Evolutionary conservation across 129 eudicot species (phyloP), one percentile per base, ranked within the genome.

Genomic region (Smallanthus sonchifolius): DNA sequence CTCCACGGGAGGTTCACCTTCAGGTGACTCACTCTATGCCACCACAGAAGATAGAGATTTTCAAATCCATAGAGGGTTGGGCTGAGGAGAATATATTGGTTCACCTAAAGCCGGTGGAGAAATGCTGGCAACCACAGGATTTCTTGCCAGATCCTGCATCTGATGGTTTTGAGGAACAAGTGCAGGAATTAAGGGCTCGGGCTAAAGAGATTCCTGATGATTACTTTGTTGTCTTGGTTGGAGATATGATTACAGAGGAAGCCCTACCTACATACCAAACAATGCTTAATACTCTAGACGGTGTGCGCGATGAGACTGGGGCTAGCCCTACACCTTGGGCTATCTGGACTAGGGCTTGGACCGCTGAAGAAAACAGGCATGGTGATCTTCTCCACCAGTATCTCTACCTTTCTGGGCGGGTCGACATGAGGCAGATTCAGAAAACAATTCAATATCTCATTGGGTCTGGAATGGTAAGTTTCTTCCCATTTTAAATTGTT

Each of bases 311-410:
- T 77, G 98, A 92, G 65, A 92, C 98, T 0, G 98, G 98, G 14
- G 96, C 98, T 4, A 92, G 96, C 74, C 86, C 72, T 51, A 84
- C 95, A 65, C 80, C 96, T n/a, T 92, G 98, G 98, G 98, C 92
- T 15, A 55, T 87, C 4, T 92, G 98, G 98, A 87, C 92, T 0
- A 72, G 98, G 83, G 96, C 98, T 38, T 92, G 98, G 98, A 92
- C 98, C 3, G 98, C 98, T 60, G 98, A 92, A 81, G 98, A 92
- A 77, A 92, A 92, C 59, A 86, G 98, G 83, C 98, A 92, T 19
- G 98, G 98, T 54, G 98, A 92, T 39, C 98, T 92, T 73, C 85
- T 92, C 17, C 89, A 90, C 54, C 88, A 85, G 68, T 92, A 92
- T 80, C 95, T 90, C 17, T 92, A 92, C 76, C 83, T 92, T 17